These are phyloP conservation scores for Fennellomyces sp. DNA, from an alignment of 371 early-diverging fungal species.

Conservation along the genomic window DNA sequence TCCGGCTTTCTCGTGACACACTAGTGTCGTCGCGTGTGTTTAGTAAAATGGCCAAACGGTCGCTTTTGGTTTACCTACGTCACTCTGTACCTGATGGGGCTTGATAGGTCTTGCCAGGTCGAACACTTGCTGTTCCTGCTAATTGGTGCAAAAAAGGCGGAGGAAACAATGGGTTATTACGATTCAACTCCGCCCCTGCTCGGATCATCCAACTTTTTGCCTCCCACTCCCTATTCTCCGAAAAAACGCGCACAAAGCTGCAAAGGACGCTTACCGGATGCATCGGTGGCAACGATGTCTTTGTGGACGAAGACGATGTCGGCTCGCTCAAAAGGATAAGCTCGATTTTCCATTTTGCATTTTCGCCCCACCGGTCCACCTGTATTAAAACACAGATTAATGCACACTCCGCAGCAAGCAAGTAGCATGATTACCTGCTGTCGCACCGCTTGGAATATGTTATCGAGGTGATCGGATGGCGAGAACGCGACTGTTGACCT, in stretches of 20 bases:
- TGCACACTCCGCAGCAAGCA: not conserved
- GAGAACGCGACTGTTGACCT: not conserved
- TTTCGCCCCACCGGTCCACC: constrained; percentile 30
- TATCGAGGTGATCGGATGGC: constrained; percentile 25
- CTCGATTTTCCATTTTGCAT: constrained; percentile 32
- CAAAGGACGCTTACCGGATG: constrained; percentile 12
- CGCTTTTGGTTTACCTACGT: not conserved
- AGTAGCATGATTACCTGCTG: constrained; percentile 20
- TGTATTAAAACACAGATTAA: not conserved
- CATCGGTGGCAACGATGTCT: not conserved
- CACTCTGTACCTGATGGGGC: not conserved
- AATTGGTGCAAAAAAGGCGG: not conserved
- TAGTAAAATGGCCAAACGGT: not conserved
- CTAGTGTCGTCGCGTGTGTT: not conserved
- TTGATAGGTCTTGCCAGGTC: not conserved
- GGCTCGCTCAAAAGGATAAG: constrained; percentile 15
- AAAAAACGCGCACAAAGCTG: too few species aligned
- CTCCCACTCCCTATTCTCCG: too few species aligned
- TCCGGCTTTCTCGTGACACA: constrained; percentile 6
- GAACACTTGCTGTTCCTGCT: not conserved
- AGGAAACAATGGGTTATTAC: not conserved
- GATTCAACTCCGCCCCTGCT: too few species aligned
- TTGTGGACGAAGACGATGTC: not conserved
- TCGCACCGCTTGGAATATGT: constrained; percentile 24
- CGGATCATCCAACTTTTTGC: too few species aligned